phyloP scores from a whole-genome alignment of 345 rosid species.

The Citrus sinensis region DVS_A1.0 CM039167.1:14597501-14598000 shows the following conservation, averaged over 20 bases:
- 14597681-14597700: not conserved
- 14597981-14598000: not conserved
- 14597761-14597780: not conserved
- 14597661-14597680: not conserved
- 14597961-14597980: not conserved
- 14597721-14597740: not conserved
- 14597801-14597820: not conserved
- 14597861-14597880: not conserved
- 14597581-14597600: not conserved
- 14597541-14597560: not conserved
- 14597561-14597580: not conserved
- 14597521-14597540: conserved; percentile 71
- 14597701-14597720: not conserved
- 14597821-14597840: not conserved
- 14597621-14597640: not conserved
- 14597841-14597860: not conserved
- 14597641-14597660: not conserved
- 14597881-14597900: not conserved
- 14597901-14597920: not conserved
- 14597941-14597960: not conserved
- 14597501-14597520: conserved; percentile 95
- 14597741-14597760: not conserved
- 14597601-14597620: not conserved
- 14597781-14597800: not conserved
- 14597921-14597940: not conserved